A percentile compares a stretch with the other conserved stretches of the same genome.
Conservation (phyloP, 176 grass and related monocot species). For the Eragrostis nindensis region DNA sequence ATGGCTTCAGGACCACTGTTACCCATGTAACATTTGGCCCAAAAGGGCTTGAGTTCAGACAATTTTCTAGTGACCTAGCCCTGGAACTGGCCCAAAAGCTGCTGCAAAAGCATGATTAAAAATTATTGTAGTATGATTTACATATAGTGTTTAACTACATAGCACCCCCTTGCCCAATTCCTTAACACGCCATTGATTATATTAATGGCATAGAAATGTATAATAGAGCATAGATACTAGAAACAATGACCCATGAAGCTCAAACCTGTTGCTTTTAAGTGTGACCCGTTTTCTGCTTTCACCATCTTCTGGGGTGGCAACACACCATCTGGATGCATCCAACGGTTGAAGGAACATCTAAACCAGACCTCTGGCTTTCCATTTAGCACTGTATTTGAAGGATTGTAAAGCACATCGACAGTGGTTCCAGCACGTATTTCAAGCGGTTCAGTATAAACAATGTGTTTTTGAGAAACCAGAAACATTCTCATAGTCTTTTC, state of each 20-base stretch:
- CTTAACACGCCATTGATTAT: conserved; percentile 3
- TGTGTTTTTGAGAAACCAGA: conserved; percentile 89
- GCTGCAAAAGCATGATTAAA: background rate
- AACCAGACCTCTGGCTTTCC: conserved; percentile 91
- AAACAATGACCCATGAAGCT: conserved; percentile 33
- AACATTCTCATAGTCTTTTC: conserved; percentile 84
- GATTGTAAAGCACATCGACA: conserved; percentile 83
- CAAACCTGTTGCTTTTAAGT: conserved; percentile 82
- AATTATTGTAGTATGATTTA: background rate
- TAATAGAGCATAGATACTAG: background rate
- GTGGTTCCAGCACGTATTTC: conserved; percentile 72
- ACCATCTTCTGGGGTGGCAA: conserved; percentile 84
- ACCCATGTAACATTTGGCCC: no score
- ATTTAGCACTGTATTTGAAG: conserved; percentile 73
- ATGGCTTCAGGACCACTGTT: no score
- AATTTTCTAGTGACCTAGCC: no score
- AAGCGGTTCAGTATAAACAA: conserved; percentile 90
- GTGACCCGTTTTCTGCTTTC: conserved; percentile 54
- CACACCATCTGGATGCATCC: conserved; percentile 68
- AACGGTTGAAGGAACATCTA: conserved; percentile 86
- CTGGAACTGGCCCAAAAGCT: no score
- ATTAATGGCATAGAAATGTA: conserved; percentile 28
- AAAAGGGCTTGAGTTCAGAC: no score
- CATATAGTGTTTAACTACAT: background rate
- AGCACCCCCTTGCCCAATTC: background rate